These are phyloP conservation scores for Talaromyces rugulosus DNA, from an alignment of 2,329 filamentous ascomycete genomes.

Conservation along the genomic window DNA sequence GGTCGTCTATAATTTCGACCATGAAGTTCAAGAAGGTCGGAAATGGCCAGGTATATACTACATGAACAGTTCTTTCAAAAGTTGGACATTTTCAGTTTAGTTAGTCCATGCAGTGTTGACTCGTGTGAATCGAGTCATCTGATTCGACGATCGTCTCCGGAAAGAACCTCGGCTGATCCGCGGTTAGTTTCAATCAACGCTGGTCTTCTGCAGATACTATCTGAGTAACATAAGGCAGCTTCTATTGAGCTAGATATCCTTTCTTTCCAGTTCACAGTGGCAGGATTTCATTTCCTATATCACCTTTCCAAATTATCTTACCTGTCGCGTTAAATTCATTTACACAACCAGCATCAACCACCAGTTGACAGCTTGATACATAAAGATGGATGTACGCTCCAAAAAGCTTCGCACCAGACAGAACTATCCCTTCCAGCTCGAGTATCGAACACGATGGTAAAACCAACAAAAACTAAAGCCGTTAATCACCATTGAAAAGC, in stretches of 20 bases:
- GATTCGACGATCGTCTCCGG: not conserved
- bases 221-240: not conserved
- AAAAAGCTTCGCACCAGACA: conserved; percentile 59
- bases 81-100: not conserved
- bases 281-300: not conserved
- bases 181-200: not conserved
- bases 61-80: not conserved
- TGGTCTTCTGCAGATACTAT: not conserved
- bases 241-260: not conserved
- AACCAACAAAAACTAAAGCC: not conserved
- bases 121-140: not conserved
- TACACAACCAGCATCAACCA: not conserved
- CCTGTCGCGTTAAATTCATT: not conserved
- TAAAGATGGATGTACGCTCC: conserved; percentile 23
- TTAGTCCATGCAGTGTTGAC: not conserved
- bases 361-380: not conserved
- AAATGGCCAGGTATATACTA: not conserved
- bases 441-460: conserved; percentile 84
- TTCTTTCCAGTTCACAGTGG: not conserved
- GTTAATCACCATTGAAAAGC: not conserved
- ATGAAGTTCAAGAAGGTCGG: not conserved
- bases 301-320: not conserved
- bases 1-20: not conserved
- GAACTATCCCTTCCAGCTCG: conserved; percentile 74
- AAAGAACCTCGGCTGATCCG: not conserved